Percentiles rank a stretch among this genome's conserved stretches.
Evolutionary conservation across 441 rosid species (phyloP).

Genomic region (Monsonia emarginata): DNA sequence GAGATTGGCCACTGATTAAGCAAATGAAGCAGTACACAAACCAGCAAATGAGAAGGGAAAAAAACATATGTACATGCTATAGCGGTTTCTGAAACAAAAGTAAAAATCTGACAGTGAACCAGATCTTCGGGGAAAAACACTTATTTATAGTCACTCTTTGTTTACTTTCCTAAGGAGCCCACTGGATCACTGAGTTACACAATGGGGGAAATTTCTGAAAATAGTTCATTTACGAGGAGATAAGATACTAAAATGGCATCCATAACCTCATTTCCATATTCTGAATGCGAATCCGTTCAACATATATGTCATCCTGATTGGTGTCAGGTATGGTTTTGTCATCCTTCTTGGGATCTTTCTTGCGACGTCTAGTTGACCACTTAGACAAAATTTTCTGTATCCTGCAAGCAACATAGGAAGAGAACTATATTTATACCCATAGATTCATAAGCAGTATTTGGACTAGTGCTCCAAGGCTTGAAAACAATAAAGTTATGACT

Average conservation of each 20-base stretch:
- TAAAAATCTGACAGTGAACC: background rate
- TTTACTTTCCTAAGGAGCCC: background rate
- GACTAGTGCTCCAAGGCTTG: background rate
- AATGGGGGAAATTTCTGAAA: background rate
- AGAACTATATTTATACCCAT: background rate
- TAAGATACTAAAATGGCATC: background rate
- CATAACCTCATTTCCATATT: conserved; percentile 55
- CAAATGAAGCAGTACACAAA: background rate
- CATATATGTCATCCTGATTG: conserved; percentile 33
- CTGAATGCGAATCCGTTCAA: conserved; percentile 62
- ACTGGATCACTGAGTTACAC: background rate
- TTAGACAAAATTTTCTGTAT: conserved; percentile 32
- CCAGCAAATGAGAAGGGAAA: background rate
- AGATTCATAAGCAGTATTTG: background rate
- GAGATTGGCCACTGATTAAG: background rate
- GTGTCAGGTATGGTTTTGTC: conserved; percentile 33
- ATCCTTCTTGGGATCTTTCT: conserved; percentile 21
- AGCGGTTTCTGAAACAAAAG: background rate
- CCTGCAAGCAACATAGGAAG: conserved; percentile 25
- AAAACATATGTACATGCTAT: background rate
- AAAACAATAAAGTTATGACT: background rate
- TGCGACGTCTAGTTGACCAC: conserved; percentile 20
- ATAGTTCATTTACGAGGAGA: background rate
- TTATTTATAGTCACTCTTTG: background rate
- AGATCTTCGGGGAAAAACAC: background rate